Evolutionary conservation across 2,329 filamentous ascomycete genomes (phyloP).

Genomic region (Emmonsiellopsis sp.): DNA sequence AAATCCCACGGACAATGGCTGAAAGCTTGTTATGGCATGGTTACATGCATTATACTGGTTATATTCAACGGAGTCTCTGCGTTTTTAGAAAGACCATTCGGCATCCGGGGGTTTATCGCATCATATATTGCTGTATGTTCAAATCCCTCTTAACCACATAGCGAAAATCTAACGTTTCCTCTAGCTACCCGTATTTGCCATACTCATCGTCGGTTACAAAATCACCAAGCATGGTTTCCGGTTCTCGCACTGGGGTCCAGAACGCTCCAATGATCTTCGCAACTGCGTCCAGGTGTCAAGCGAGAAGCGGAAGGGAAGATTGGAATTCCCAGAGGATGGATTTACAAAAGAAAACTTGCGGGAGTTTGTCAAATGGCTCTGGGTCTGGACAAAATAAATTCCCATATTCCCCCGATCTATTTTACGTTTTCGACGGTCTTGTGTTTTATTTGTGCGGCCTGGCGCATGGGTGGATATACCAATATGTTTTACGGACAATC

Average conservation of each 20-base stretch:
- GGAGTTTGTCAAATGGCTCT: slow-evolving; percentile 26
- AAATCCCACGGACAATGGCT: slow-evolving; percentile 21
- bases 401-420: not conserved
- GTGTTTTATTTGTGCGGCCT: not conserved
- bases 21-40: slow-evolving; percentile 19
- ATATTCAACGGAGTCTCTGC: slow-evolving; percentile 16
- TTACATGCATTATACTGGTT: slow-evolving; percentile 14
- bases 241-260: slow-evolving; percentile 26
- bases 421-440: not conserved
- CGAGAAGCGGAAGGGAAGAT: slow-evolving; percentile 24
- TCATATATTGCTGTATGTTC: slow-evolving; percentile 33
- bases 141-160: not conserved
- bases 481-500: not conserved
- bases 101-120: slow-evolving; percentile 27
- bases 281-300: slow-evolving; percentile 29
- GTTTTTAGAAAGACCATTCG: slow-evolving; percentile 22
- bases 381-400: slow-evolving; percentile 30
- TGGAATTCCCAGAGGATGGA: slow-evolving; percentile 28
- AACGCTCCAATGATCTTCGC: slow-evolving; percentile 28
- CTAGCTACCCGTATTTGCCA: slow-evolving; percentile 29
- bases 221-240: slow-evolving; percentile 27
- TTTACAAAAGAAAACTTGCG: slow-evolving; percentile 22
- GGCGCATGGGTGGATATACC: slow-evolving; percentile 3
- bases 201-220: slow-evolving; percentile 32
- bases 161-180: not conserved